phyloP scores from a whole-genome alignment of 2,329 filamentous ascomycete genomes.

The Aspergillus phoenicis region DNA sequence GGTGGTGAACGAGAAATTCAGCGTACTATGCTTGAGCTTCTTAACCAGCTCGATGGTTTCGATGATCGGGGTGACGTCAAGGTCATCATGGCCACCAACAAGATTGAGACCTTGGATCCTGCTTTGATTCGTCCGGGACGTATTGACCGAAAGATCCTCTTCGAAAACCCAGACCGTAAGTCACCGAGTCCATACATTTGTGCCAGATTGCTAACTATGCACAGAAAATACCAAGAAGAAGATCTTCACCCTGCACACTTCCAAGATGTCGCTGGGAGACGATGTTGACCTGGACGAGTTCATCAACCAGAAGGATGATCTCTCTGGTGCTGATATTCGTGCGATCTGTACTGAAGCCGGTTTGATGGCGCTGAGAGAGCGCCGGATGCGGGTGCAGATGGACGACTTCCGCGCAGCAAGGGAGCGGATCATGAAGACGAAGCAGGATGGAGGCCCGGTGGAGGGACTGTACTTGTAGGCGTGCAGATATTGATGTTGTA shows the following conservation, averaged over 20 bases:
- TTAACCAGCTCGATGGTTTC: conserved; percentile 98
- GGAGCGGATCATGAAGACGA: conserved; percentile 95
- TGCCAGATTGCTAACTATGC: conserved; percentile 25
- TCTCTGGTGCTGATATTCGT: conserved; percentile 97
- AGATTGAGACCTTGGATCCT: conserved; percentile 96
- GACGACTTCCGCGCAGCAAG: conserved; percentile 91
- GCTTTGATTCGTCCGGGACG: conserved; percentile 94
- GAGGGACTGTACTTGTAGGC: conserved; percentile 96
- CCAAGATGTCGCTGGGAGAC: conserved; percentile 94
- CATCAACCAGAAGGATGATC: conserved; percentile 96
- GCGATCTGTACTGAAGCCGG: conserved; percentile 98
- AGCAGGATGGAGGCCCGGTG: conserved; percentile 90
- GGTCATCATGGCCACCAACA: conserved; percentile 99
- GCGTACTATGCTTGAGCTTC: conserved; percentile 95
- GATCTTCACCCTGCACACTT: conserved; percentile 97
- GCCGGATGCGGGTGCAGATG: conserved; percentile 98
- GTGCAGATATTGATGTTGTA: conserved; percentile 17
- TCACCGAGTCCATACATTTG: conserved; percentile 11
- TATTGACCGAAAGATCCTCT: conserved; percentile 96
- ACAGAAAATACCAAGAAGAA: conserved; percentile 87
- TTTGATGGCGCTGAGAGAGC: conserved; percentile 87
- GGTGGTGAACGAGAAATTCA: conserved; percentile 97
- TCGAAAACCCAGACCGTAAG: conserved; percentile 71
- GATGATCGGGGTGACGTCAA: conserved; percentile 99
- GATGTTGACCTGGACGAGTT: conserved; percentile 99